Conservation (phyloP, 2,329 filamentous ascomycete species). For the Aspergillus phoenicis region DNA sequence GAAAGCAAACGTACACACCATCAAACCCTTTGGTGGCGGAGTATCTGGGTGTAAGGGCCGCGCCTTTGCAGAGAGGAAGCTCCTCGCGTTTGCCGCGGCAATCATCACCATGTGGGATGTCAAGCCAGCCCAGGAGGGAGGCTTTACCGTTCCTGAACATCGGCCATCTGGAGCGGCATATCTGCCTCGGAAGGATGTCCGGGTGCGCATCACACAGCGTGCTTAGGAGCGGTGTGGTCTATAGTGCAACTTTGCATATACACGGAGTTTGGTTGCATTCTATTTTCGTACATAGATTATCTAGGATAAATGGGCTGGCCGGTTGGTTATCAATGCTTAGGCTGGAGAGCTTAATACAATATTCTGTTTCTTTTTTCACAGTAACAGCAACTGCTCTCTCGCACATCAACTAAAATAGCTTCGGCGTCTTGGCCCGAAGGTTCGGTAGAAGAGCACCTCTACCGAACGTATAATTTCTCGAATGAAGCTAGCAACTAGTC, state of each 20-base stretch:
- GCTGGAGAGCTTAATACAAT: neutral
- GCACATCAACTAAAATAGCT: neutral
- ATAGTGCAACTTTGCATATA: conserved; percentile 8
- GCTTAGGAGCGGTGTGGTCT: conserved; percentile 22
- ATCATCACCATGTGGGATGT: conserved; percentile 62
- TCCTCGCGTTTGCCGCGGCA: conserved; percentile 54
- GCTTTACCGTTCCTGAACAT: conserved; percentile 56
- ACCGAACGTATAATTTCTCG: too few relatives aligned
- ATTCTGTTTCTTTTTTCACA: neutral
- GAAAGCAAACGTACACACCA: conserved; percentile 42
- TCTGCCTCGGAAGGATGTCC: conserved; percentile 55
- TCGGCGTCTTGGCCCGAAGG: neutral
- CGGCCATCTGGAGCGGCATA: conserved; percentile 53
- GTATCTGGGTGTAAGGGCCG: conserved; percentile 54
- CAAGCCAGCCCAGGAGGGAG: conserved; percentile 46
- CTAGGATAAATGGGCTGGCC: neutral
- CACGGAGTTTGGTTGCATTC: conserved; percentile 2
- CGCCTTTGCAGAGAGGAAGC: conserved; percentile 54
- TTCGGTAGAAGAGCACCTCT: too few relatives aligned
- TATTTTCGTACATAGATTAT: neutral
- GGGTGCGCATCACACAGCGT: conserved; percentile 56
- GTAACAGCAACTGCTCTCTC: neutral
- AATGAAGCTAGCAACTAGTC: too few relatives aligned
- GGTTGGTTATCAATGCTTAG: neutral
- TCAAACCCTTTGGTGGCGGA: conserved; percentile 55